Evolutionary conservation across 2,329 filamentous ascomycete species (phyloP), one percentile per base, ranked within the genome.

Genomic region (Rhynchosporium agropyri): DNA sequence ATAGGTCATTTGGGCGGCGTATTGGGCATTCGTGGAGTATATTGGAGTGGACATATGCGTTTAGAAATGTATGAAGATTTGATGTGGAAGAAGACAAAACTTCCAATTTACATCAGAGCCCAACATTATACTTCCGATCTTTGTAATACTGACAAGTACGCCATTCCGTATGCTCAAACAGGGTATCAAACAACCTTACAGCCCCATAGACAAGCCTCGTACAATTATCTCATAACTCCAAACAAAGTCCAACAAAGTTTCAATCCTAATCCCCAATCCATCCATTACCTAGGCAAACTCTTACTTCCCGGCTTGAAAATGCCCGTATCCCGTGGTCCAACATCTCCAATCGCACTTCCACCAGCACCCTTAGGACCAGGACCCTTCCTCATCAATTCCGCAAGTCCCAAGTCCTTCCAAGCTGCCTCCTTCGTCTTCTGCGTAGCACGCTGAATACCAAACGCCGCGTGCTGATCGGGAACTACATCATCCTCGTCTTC

Each of bases 401-500:
- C 81, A n/a, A 95, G 79, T 0, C 90, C 89, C 6, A 94, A 77
- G 73, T 95, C 91, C 73, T 88, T 89, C 91, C 91, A 96, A 7
- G 86, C 87, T 1, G 89, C 82, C 77, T 92, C 89, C 71, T 83
- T 84, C 70, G 80, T 82, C 67, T 84, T 83, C 77, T 92, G 89
- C 15, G 90, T 93, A 9, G 91, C 91, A 69, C 89, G 84, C 75
- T 91, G 87, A 71, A 96, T 95, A 45, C 91, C 91, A 74, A 95
- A 95, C 0, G 91, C 91, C 12, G 91, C 91, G 74, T 95, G 91
- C 77, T 95, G 91, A 76, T 95, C 90, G 0, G 91, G 91, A 4
- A 95, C 91, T 3, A 95, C 89, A 72, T 95, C 91, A 73, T 95
- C 91, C 77, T 95, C 90, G 74, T 95, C 91, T 76, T 95, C 91